A percentile compares a stretch with the other conserved stretches of the same genome.
Conservation (phyloP, 352 stramenopile genomes). For the Phytophthora colocasiae region DNA sequence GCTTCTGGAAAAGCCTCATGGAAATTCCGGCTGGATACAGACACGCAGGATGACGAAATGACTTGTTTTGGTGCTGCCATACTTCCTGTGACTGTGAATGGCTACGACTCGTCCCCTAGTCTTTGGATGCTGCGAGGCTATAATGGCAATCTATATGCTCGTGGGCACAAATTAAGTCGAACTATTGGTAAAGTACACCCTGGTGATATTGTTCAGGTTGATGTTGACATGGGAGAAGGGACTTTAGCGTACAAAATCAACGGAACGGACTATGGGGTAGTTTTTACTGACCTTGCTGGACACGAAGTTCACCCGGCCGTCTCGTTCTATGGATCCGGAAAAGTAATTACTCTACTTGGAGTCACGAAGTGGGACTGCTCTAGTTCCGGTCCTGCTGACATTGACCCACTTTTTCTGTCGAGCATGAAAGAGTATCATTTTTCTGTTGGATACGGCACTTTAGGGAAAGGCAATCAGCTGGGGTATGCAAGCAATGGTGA, state of each 20-base stretch:
- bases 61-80: slow-evolving; percentile 92
- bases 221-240: slow-evolving; percentile 90
- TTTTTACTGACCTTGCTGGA: slow-evolving; percentile 83
- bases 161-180: slow-evolving; percentile 85
- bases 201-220: slow-evolving; percentile 87
- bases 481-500: slow-evolving; percentile 75
- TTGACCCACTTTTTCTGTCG: slow-evolving; percentile 76
- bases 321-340: slow-evolving; percentile 90
- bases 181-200: slow-evolving; percentile 91
- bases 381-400: slow-evolving; percentile 35
- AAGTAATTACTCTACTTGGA: slow-evolving; percentile 83
- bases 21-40: slow-evolving; percentile 89
- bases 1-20: slow-evolving; percentile 82
- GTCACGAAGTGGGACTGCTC: slow-evolving; percentile 80
- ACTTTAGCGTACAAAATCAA: slow-evolving; percentile 92
- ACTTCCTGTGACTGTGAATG: slow-evolving; percentile 86
- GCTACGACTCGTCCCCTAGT: slow-evolving; percentile 91
- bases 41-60: slow-evolving; percentile 93
- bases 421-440: slow-evolving; percentile 83
- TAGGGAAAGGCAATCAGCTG: slow-evolving; percentile 77
- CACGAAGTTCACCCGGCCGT: slow-evolving; percentile 89
- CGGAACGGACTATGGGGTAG: slow-evolving; percentile 85
- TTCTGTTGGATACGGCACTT: slow-evolving; percentile 79
- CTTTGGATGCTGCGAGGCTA: slow-evolving; percentile 94
- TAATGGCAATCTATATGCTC: slow-evolving; percentile 92